These are phyloP conservation scores for Ganoderma sinense DNA, from an alignment of 1,284 basidiomycete genomes.

Conservation along the genomic window DNA sequence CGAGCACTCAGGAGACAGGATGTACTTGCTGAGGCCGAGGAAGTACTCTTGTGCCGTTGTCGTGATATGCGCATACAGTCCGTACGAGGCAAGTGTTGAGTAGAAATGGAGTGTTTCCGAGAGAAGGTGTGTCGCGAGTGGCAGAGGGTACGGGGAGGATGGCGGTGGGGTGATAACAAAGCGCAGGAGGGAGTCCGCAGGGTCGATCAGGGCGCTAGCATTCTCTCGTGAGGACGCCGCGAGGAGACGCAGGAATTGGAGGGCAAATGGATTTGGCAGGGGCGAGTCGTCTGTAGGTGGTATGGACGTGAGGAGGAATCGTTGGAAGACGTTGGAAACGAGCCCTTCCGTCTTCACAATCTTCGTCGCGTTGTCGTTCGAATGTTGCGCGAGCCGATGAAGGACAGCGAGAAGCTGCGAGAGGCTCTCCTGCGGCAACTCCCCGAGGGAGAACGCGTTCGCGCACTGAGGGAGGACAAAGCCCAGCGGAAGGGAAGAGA, in stretches of 20 bases:
- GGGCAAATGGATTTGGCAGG: constrained; percentile 57
- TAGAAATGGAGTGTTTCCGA: constrained; percentile 73
- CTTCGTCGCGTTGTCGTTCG: constrained; percentile 57
- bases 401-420: constrained; percentile 71
- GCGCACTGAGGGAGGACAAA: constrained; percentile 62
- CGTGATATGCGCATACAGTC: constrained; percentile 73
- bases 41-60: constrained; percentile 68
- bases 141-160: constrained; percentile 52
- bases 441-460: constrained; percentile 46
- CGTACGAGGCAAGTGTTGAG: constrained; percentile 75
- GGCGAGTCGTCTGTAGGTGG: constrained; percentile 43
- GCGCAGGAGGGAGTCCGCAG: constrained; percentile 75
- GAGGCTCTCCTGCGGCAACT: constrained; percentile 56
- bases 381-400: constrained; percentile 65
- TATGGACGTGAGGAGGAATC: constrained; percentile 63
- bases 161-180: constrained; percentile 74
- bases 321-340: constrained; percentile 58
- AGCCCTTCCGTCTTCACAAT: constrained; percentile 65
- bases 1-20: constrained; percentile 47
- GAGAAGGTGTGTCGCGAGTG: constrained; percentile 59
- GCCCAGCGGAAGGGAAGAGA: constrained; percentile 59
- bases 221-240: constrained; percentile 71
- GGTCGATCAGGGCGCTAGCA: constrained; percentile 64
- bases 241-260: constrained; percentile 69
- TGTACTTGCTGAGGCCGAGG: constrained; percentile 50